A percentile compares a stretch with the other conserved stretches of the same genome.
These are phyloP conservation scores for Phytophthora multivora DNA, from an alignment of 352 stramenopile genomes.

Conservation along the genomic window DNA sequence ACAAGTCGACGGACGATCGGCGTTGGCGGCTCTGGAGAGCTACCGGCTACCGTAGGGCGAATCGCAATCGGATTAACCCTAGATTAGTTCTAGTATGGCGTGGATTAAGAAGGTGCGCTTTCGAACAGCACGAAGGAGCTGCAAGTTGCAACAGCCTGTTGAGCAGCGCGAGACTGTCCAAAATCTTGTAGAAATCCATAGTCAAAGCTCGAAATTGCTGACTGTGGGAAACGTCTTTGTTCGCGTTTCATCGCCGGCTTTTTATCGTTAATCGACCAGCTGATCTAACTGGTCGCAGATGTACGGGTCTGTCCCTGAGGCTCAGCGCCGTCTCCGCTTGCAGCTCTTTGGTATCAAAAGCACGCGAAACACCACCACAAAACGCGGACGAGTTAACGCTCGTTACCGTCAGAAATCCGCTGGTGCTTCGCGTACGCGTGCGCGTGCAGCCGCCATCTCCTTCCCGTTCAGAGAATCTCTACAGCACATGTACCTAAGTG, in stretches of 20 bases:
- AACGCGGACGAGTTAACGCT: background rate
- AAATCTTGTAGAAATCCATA: background rate
- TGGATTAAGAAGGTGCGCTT: constrained; percentile 5
- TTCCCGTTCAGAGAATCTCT: too few relatives aligned
- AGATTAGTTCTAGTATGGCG: constrained; percentile 2
- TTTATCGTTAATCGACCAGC: constrained; percentile 5
- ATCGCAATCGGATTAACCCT: constrained; percentile 10
- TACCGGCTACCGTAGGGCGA: too few relatives aligned
- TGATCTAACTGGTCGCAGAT: constrained; percentile 2
- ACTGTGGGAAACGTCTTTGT: constrained; percentile 2
- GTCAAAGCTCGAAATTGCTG: background rate
- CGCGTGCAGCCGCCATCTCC: background rate
- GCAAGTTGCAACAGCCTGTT: background rate
- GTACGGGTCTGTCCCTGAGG: constrained; percentile 2
- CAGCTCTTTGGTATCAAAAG: background rate
- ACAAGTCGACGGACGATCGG: background rate
- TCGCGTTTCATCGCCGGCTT: background rate
- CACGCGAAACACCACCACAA: background rate
- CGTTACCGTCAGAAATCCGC: constrained; percentile 1
- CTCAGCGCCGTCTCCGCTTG: background rate
- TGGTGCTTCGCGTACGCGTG: constrained; percentile 2
- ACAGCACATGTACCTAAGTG: too few relatives aligned
- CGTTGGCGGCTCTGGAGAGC: too few relatives aligned
- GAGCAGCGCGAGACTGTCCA: background rate
- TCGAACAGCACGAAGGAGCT: constrained; percentile 11